Evolutionary conservation across 495 filamentous ascomycete genomes (phyloP).

Genomic region (Glonium stellatum): DNA sequence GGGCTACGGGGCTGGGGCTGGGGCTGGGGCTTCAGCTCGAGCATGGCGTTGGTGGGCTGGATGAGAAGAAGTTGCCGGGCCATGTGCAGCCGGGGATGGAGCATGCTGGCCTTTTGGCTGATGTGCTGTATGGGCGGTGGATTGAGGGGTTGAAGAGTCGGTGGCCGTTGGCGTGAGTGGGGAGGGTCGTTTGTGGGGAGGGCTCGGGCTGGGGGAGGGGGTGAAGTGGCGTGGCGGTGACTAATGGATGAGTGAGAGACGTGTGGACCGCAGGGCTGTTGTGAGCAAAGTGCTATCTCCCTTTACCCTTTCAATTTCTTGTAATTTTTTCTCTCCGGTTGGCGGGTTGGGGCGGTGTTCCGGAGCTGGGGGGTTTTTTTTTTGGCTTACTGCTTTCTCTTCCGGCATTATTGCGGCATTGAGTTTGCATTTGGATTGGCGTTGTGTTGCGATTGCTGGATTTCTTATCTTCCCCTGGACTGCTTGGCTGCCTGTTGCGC

Average conservation of each 20-base stretch:
- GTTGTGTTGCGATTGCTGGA: too few relatives aligned
- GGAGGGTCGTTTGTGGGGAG: neutral
- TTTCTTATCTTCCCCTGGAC: too few relatives aligned
- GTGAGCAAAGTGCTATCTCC: neutral
- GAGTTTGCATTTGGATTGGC: too few relatives aligned
- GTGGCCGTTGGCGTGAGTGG: slow-evolving; percentile 45
- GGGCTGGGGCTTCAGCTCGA: slow-evolving; percentile 16
- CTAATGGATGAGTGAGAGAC: too few relatives aligned
- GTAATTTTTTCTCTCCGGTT: neutral
- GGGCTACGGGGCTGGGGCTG: slow-evolving; percentile 19
- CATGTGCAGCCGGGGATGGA: slow-evolving; percentile 66
- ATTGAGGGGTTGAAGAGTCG: slow-evolving; percentile 71
- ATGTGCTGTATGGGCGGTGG: slow-evolving; percentile 88
- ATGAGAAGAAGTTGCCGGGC: slow-evolving; percentile 44
- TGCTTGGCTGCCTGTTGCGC: too few relatives aligned
- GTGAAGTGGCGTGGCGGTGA: neutral
- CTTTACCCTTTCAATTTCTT: neutral
- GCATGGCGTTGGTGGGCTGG: slow-evolving; percentile 32
- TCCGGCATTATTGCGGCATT: neutral
- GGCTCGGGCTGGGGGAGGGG: neutral
- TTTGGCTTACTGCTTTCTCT: neutral
- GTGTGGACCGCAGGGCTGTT: neutral
- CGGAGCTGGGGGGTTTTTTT: neutral
- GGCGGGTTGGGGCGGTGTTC: neutral
- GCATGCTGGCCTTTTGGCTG: slow-evolving; percentile 78